Evolutionary conservation across 805 yeast genomes (phyloP).

Genomic region (Candida suzukii): DNA sequence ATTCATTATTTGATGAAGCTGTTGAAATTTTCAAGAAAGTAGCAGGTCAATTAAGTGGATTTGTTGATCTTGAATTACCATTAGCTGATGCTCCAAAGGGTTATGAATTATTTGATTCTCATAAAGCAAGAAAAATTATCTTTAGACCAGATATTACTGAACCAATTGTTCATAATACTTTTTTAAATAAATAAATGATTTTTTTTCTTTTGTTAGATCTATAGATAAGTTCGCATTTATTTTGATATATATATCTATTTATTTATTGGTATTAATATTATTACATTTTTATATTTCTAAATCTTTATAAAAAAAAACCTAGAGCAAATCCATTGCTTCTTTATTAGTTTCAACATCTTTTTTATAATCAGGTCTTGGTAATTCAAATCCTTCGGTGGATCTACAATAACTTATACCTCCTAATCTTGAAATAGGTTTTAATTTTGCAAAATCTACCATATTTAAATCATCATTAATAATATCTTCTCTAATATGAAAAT

Average conservation of each 20-base stretch:
- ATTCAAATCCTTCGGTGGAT: conserved; percentile 36
- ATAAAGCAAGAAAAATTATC: conserved; percentile 48
- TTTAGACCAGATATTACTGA: conserved; percentile 21
- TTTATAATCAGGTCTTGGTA: conserved; percentile 35
- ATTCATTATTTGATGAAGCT: conserved; percentile 48
- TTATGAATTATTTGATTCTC: conserved; percentile 45
- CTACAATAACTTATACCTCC: conserved; percentile 46
- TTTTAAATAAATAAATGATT: neutral
- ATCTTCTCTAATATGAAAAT: conserved; percentile 53
- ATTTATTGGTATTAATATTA: too few relatives aligned
- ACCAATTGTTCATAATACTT: conserved; percentile 5
- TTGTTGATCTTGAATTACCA: conserved; percentile 41
- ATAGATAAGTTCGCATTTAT: too few relatives aligned
- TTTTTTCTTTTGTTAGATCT: too few relatives aligned
- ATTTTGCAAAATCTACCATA: conserved; percentile 35
- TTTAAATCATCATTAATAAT: conserved; percentile 33
- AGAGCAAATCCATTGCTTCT: conserved; percentile 1
- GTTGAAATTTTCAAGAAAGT: conserved; percentile 38
- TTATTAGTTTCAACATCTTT: conserved; percentile 7
- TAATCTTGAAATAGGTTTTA: conserved; percentile 48
- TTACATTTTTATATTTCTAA: too few relatives aligned
- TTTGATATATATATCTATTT: too few relatives aligned
- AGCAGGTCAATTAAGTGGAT: conserved; percentile 38
- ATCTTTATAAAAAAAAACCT: too few relatives aligned
- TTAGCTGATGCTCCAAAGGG: conserved; percentile 39